These are phyloP conservation scores for Phytophthora idaei DNA, from an alignment of 352 stramenopile species.

Conservation along the genomic window DNA sequence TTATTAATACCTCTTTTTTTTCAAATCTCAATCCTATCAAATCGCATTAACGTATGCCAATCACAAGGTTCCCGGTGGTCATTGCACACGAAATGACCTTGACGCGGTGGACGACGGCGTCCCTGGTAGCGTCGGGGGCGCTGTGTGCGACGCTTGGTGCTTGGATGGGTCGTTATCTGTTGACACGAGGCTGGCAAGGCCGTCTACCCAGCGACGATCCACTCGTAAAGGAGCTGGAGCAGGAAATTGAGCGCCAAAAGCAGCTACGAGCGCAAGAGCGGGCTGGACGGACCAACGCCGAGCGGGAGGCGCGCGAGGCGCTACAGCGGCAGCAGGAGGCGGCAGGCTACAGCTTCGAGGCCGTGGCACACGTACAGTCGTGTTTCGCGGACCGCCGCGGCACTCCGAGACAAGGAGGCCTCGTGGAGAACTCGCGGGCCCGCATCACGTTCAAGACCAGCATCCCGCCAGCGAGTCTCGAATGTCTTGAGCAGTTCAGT, in stretches of 20 bases:
- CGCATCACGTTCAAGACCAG: constrained; percentile 79
- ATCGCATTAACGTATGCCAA: background rate
- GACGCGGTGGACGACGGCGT: constrained; percentile 33
- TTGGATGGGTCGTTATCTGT: constrained; percentile 31
- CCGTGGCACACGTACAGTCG: constrained; percentile 75
- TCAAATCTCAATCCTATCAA: background rate
- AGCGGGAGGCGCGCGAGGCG: constrained; percentile 66
- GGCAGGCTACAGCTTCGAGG: constrained; percentile 72
- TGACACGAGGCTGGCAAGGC: constrained; percentile 4
- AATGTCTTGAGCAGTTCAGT: constrained; percentile 87
- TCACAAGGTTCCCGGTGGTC: background rate
- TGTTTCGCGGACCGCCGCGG: constrained; percentile 89
- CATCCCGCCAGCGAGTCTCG: constrained; percentile 75
- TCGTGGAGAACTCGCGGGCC: constrained; percentile 69
- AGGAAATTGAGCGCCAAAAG: constrained; percentile 75
- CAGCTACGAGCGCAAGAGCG: constrained; percentile 76
- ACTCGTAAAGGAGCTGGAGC: constrained; percentile 52
- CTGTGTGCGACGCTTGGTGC: constrained; percentile 31
- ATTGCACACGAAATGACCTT: constrained; percentile 25
- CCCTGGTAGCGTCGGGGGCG: constrained; percentile 28
- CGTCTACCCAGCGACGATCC: constrained; percentile 32
- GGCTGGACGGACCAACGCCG: constrained; percentile 70
- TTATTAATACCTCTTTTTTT: too few relatives aligned
- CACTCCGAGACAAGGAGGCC: constrained; percentile 79
- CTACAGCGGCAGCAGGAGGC: constrained; percentile 69